Evolutionary conservation across 495 filamentous ascomycete species (phyloP), one percentile per base, ranked within the genome.

Genomic region (Daldinia concentrica): DNA sequence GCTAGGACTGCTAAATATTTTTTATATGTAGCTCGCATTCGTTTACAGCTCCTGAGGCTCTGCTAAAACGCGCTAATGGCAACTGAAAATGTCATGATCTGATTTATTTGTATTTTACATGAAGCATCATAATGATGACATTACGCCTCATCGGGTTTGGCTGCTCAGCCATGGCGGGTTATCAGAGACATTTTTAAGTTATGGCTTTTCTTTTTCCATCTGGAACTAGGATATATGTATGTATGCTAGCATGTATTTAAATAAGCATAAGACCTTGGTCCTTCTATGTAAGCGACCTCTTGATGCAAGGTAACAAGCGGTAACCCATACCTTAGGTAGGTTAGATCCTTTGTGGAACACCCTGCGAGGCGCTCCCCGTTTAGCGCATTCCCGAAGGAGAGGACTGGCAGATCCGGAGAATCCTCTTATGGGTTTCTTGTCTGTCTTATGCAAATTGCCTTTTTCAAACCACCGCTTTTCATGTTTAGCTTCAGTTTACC

Each of bases 331-430:
- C 70, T 27, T 27, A 27, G 26, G 26, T 62, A 73, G 32, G 64
- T 39, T 65, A 61, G 43, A 58, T 51, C 39, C 32, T 43, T 7
- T 51, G 64, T 64, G 64, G 65, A 62, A 62, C 65, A 37, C 15
- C 37, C 54, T 66, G 41, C 66, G 12, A 73, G 62, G 51, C 62
- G 52, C 62, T 48, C 51, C 22, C 24, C 29, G 17, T 39, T 66
- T 73, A 66, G 62, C 45, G 57, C 37, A 19, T 62, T 66, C 61
- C 65, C 65, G 58, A 65, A 61, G 30, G 64, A 55, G 55, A 72
- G 62, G 71, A 50, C 68, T 69, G n/a, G 71, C 36, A 73, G 65
- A 73, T 69, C 66, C 61, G 60, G 60, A 70, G 55, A 61, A 36
- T 36, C 58, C 45, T 59, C 29, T n/a, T 39, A 56, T 45, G 48